These are phyloP conservation scores for Kwoniella pini DNA, from an alignment of 768 basidiomycete species.

Conservation along the genomic window DNA sequence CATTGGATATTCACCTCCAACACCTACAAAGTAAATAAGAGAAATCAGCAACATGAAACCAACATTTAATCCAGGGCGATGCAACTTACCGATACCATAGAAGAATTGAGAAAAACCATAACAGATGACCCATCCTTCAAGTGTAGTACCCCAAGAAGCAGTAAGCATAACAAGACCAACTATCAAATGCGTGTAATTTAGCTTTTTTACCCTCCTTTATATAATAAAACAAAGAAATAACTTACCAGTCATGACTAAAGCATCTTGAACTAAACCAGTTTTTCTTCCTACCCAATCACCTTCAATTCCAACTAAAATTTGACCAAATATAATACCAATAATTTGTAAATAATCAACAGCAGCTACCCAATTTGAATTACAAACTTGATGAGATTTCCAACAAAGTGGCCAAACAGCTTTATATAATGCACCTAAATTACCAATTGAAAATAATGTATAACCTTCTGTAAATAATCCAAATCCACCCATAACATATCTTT, in stretches of 20 bases:
- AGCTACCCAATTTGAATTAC: slow-evolving; percentile 53
- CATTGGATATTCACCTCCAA: slow-evolving; percentile 56
- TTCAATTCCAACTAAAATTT: slow-evolving; percentile 55
- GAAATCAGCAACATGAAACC: too few relatives aligned
- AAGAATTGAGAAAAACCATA: slow-evolving; percentile 56
- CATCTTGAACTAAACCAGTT: slow-evolving; percentile 56
- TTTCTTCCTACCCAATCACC: slow-evolving; percentile 57
- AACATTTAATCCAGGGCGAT: too few relatives aligned
- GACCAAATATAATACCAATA: slow-evolving; percentile 56
- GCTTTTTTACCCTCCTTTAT: too few relatives aligned
- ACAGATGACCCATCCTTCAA: slow-evolving; percentile 57
- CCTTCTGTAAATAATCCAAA: slow-evolving; percentile 54
- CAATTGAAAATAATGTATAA: slow-evolving; percentile 57
- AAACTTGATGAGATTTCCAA: slow-evolving; percentile 49
- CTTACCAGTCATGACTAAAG: slow-evolving; percentile 55
- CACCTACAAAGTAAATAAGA: neutral
- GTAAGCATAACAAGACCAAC: slow-evolving; percentile 57
- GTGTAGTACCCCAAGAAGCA: slow-evolving; percentile 55
- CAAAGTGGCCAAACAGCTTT: slow-evolving; percentile 54
- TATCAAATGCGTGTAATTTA: slow-evolving; percentile 8
- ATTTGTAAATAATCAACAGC: slow-evolving; percentile 55
- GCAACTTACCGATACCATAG: slow-evolving; percentile 53
- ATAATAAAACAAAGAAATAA: neutral
- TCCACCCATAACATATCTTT: slow-evolving; percentile 55
- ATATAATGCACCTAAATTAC: slow-evolving; percentile 55